These are phyloP conservation scores for Lactarius hengduanensis DNA, from an alignment of 768 basidiomycete species.

Conservation along the genomic window DNA sequence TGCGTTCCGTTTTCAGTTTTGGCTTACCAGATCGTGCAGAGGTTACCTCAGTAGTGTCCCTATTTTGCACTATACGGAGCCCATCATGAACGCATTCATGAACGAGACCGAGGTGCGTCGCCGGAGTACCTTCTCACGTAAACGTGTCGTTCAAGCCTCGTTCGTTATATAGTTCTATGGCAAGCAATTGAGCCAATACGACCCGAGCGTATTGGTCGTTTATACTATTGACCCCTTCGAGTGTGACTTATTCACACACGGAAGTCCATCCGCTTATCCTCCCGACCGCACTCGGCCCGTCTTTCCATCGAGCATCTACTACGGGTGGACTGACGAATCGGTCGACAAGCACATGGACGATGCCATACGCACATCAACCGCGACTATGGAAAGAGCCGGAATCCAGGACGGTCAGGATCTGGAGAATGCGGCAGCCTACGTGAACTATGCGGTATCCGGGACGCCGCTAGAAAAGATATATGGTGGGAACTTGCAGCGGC, in stretches of 20 bases:
- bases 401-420: constrained; percentile 14
- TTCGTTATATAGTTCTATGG: constrained; percentile 9
- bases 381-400: constrained; percentile 1
- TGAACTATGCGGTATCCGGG: constrained; percentile 16
- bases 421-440: not conserved
- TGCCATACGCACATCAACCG: constrained; percentile 4
- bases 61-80: constrained; percentile 1
- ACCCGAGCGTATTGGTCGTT: constrained; percentile 1
- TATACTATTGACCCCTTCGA: constrained; percentile 11
- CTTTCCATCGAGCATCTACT: constrained; percentile 2
- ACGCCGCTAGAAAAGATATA: constrained; percentile 12
- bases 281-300: constrained; percentile 6
- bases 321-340: constrained; percentile 4
- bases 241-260: constrained; percentile 12
- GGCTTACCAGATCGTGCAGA: not conserved
- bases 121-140: not conserved
- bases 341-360: constrained; percentile 5
- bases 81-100: constrained; percentile 6
- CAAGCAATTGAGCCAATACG: not conserved
- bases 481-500: constrained; percentile 7
- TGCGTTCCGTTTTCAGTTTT: not conserved
- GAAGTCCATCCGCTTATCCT: constrained; percentile 11
- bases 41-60: constrained; percentile 1
- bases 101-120: constrained; percentile 17
- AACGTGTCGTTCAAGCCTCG: not conserved